These are phyloP conservation scores for Xylaria sp. DNA, from an alignment of 2,329 filamentous ascomycete genomes.

Conservation along the genomic window DNA sequence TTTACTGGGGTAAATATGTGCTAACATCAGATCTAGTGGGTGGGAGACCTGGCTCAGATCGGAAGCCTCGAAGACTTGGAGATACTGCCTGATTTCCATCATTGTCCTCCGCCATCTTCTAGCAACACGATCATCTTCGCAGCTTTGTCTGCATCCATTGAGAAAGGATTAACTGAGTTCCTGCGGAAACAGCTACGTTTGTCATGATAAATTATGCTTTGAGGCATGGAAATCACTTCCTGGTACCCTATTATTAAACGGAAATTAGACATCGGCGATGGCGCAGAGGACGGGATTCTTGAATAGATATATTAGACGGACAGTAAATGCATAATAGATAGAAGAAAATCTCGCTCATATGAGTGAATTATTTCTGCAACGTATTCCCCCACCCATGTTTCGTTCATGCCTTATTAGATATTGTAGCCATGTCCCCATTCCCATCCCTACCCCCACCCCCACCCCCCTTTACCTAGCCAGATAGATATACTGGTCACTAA, in stretches of 20 bases:
- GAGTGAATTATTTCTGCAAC: too few species aligned
- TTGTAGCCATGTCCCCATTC: too few species aligned
- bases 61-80: slow-evolving; percentile 52
- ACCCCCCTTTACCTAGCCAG: too few species aligned
- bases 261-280: not conserved
- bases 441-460: too few species aligned
- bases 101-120: slow-evolving; percentile 55
- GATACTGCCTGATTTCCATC: slow-evolving; percentile 56
- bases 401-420: too few species aligned
- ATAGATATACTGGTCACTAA: too few species aligned
- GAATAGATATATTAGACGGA: too few species aligned
- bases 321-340: too few species aligned
- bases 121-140: slow-evolving; percentile 60
- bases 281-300: too few species aligned
- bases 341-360: too few species aligned
- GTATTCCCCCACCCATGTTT: too few species aligned
- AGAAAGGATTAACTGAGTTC: slow-evolving; percentile 58
- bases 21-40: slow-evolving; percentile 44
- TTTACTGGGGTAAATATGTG: not conserved
- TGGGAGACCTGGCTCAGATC: slow-evolving; percentile 55
- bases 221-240: not conserved
- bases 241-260: not conserved
- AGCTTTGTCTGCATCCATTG: slow-evolving; percentile 62
- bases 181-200: slow-evolving; percentile 43
- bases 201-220: not conserved